Conservation (phyloP, 1,284 basidiomycete species). For the Sutorius eximius region DNA sequence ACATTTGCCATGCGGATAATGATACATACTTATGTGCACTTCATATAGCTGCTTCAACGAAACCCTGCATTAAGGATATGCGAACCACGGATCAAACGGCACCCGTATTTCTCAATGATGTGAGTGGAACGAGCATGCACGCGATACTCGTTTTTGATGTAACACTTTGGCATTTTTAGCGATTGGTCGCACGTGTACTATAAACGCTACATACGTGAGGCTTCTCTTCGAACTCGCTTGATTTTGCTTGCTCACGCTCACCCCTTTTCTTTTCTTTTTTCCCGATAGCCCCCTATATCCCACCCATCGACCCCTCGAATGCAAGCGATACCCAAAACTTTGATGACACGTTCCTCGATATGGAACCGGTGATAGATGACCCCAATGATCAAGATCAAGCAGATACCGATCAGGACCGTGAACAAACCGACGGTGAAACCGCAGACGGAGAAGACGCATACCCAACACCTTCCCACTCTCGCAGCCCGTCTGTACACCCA, state of each 20-base stretch:
- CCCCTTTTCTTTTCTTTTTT: slow-evolving; percentile 7
- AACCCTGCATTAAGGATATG: slow-evolving; percentile 89
- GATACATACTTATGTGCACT: slow-evolving; percentile 18
- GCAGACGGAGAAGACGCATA: slow-evolving; percentile 73
- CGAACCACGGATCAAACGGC: slow-evolving; percentile 90
- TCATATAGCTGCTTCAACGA: slow-evolving; percentile 78
- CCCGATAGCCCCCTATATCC: slow-evolving; percentile 87
- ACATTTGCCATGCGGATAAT: background rate
- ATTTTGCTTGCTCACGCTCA: slow-evolving; percentile 16
- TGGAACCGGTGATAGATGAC: slow-evolving; percentile 85
- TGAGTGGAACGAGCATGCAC: slow-evolving; percentile 42
- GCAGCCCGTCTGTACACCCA: slow-evolving; percentile 64
- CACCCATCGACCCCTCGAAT: slow-evolving; percentile 88
- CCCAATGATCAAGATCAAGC: slow-evolving; percentile 55
- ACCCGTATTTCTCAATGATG: slow-evolving; percentile 97
- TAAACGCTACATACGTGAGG: slow-evolving; percentile 88
- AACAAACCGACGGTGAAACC: slow-evolving; percentile 63
- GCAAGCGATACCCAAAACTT: slow-evolving; percentile 98
- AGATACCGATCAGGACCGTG: slow-evolving; percentile 66
- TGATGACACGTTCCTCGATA: slow-evolving; percentile 94
- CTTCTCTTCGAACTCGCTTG: slow-evolving; percentile 8
- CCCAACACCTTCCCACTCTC: slow-evolving; percentile 69
- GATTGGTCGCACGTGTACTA: slow-evolving; percentile 94
- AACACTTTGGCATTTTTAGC: slow-evolving; percentile 41
- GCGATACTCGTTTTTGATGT: slow-evolving; percentile 10